Base-by-base conservation (phyloP, 805 yeast genomes). In the Sugiyamaella lignohabitans region DNA sequence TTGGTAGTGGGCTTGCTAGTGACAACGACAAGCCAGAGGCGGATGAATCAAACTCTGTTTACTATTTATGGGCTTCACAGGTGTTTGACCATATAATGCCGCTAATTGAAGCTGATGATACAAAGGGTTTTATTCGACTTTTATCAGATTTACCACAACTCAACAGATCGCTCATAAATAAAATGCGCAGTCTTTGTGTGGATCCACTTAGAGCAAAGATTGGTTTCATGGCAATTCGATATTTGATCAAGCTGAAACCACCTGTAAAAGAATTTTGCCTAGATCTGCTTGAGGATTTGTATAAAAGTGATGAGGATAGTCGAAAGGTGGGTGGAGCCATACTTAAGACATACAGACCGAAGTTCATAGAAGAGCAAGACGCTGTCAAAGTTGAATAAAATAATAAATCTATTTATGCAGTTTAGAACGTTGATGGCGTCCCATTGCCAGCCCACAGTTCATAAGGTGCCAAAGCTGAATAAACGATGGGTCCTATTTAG, bases 61-160 rank as follows among this genome's bases (percentile, higher is more conserved):
- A 93, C 63, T 64, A 75, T 48, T 70, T 72, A 48, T 87, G 95
- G 84, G 77, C 91, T 0, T 72, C 74, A 3, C 78, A 75, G 47
- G 74, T 87, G 0, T 65, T 93, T 42, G 96, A 89, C 52, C 77
- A 84, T 2, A 70, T 89, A 58, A 76, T 91, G 38, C 95, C 96
- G 4, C 86, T 85, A 53, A 67, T 91, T 55, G 98, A 93, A 54
- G 73, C 83, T 5, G 73, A 74, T 6, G 98, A 93, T 64, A 71
- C 91, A 48, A 84, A 85, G 58, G 70, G 82, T 5, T 87, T 91
- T 55, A 79, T 93, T 42, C 73, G 98, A 48, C 69, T 93, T 43
- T 68, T 93, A 45, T 83, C 95, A 50, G 99, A 93, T 60, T 65
- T 94, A 43, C 98, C 99, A 1, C 80, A 71, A 44, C 69, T 94